Conservation (phyloP, 805 yeast genomes). For the Candida orba region DNA sequence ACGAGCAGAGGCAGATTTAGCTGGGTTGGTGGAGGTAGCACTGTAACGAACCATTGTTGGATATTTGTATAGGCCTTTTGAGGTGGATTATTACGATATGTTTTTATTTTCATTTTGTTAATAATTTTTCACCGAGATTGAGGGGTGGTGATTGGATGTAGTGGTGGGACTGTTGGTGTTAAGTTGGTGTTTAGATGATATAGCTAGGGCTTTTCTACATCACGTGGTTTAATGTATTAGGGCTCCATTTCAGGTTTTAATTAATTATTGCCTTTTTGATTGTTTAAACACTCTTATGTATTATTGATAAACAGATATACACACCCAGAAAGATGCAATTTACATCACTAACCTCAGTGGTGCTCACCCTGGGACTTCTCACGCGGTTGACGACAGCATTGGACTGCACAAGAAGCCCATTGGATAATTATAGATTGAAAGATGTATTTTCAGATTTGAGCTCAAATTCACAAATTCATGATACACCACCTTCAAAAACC, state of each 20-base stretch:
- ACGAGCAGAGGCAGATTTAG: constrained; percentile 98
- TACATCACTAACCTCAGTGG: neutral
- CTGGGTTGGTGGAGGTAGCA: constrained; percentile 98
- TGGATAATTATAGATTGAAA: constrained; percentile 15
- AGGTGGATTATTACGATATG: neutral
- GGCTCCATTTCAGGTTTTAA: neutral
- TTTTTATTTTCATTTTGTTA: neutral
- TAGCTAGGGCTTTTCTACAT: neutral
- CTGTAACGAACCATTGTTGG: constrained; percentile 95
- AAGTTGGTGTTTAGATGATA: neutral
- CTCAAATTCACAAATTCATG: constrained; percentile 29
- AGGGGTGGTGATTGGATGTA: neutral
- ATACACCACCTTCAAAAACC: constrained; percentile 77
- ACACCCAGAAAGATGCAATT: neutral
- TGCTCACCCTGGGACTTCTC: neutral
- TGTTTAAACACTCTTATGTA: too few species aligned
- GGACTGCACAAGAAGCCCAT: constrained; percentile 15
- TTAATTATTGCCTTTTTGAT: neutral
- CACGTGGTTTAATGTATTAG: neutral
- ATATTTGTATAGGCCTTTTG: neutral
- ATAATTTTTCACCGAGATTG: constrained; percentile 2
- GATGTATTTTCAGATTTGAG: constrained; percentile 42
- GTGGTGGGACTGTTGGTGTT: neutral
- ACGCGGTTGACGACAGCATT: constrained; percentile 7
- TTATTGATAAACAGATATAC: too few species aligned